Percentiles rank a stretch among this genome's conserved stretches.
Conservation (phyloP, 352 stramenopile species). For the Phytophthora multivora region DNA sequence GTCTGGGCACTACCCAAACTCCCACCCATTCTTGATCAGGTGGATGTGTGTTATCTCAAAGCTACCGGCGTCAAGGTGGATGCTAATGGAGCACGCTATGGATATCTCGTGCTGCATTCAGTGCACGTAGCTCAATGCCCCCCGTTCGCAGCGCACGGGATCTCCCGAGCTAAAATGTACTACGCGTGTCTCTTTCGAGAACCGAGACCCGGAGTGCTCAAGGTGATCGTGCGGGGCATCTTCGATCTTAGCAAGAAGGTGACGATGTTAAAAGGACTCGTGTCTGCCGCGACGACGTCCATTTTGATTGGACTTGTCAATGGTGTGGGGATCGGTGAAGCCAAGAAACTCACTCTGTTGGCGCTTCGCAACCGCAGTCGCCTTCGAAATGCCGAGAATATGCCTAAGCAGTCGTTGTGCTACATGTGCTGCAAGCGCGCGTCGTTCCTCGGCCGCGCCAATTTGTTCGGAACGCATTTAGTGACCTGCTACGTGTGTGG, state of each 20-base stretch:
- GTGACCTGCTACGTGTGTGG: conserved; percentile 50
- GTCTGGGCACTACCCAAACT: conserved; percentile 29
- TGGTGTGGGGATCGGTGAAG: conserved; percentile 42
- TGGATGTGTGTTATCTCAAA: conserved; percentile 50
- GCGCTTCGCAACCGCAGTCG: conserved; percentile 14
- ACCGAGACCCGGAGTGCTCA: conserved; percentile 21
- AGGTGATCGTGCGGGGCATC: conserved; percentile 47
- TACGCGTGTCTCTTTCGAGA: conserved; percentile 50
- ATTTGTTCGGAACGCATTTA: conserved; percentile 22
- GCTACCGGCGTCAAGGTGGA: conserved; percentile 44
- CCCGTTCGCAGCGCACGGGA: conserved; percentile 35
- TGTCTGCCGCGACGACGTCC: conserved; percentile 32
- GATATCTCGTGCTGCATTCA: conserved; percentile 52
- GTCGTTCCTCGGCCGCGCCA: conserved; percentile 27
- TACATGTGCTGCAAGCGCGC: conserved; percentile 18
- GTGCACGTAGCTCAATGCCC: conserved; percentile 42
- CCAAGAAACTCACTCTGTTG: conserved; percentile 59
- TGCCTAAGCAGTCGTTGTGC: conserved; percentile 17
- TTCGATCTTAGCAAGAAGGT: conserved; percentile 48
- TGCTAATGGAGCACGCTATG: conserved; percentile 32
- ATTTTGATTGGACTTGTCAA: conserved; percentile 49
- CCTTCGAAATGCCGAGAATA: conserved; percentile 13
- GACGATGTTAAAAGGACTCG: conserved; percentile 20
- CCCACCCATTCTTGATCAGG: conserved; percentile 27
- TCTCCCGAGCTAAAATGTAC: conserved; percentile 42